phyloP scores from a whole-genome alignment of 768 basidiomycete genomes.

The Pluteus cervinus region DNA sequence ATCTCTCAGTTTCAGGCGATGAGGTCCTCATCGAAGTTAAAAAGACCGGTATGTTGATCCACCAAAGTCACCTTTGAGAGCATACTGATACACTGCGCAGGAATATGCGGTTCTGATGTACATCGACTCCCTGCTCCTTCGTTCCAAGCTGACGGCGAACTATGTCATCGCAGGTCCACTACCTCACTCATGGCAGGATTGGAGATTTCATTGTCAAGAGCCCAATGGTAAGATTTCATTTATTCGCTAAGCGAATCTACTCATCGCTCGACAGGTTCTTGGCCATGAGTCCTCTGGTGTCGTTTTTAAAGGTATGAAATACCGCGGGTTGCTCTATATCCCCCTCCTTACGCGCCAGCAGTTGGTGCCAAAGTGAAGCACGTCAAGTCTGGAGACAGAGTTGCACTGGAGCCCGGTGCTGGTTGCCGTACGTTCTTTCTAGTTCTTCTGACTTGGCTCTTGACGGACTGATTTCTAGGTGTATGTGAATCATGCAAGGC shows the following conservation, averaged over 20 bases:
- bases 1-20: slow-evolving; percentile 48
- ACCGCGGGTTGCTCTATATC: background rate
- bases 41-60: slow-evolving; percentile 65
- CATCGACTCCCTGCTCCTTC: slow-evolving; percentile 9
- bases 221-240: slow-evolving; percentile 60
- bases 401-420: slow-evolving; percentile 89
- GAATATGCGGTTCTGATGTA: slow-evolving; percentile 91
- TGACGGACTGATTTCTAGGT: slow-evolving; percentile 24
- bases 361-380: slow-evolving; percentile 74
- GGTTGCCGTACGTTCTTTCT: slow-evolving; percentile 53
- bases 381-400: slow-evolving; percentile 78
- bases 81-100: slow-evolving; percentile 26
- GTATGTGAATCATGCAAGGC: slow-evolving; percentile 79
- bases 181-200: slow-evolving; percentile 71
- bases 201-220: slow-evolving; percentile 74
- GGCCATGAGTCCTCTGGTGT: slow-evolving; percentile 92
- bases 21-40: slow-evolving; percentile 88
- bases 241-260: slow-evolving; percentile 1
- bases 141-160: background rate
- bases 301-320: slow-evolving; percentile 55
- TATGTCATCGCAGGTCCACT: slow-evolving; percentile 56
- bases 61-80: background rate
- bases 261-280: slow-evolving; percentile 51
- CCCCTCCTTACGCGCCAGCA: slow-evolving; percentile 15
- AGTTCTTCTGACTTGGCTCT: slow-evolving; percentile 3